phyloP scores from a whole-genome alignment of 2,329 filamentous ascomycete species.

The Alternaria infectoria region DNA sequence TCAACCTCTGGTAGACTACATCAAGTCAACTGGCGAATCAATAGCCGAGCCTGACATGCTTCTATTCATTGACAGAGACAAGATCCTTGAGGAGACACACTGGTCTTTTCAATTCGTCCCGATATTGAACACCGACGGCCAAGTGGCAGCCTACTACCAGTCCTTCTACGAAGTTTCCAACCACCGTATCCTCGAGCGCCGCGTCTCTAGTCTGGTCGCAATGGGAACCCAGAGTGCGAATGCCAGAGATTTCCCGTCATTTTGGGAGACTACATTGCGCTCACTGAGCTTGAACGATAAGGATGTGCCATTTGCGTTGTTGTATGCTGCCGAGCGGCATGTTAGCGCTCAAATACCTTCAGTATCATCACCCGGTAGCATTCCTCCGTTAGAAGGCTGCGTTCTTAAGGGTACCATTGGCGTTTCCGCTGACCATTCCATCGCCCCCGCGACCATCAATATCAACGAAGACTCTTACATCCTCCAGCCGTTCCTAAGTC shows the following conservation, averaged over 20 bases:
- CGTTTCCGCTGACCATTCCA: conserved; percentile 26
- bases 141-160: conserved; percentile 75
- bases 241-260: conserved; percentile 70
- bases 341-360: conserved; percentile 18
- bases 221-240: conserved; percentile 74
- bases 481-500: conserved; percentile 33
- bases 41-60: conserved; percentile 68
- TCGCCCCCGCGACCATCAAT: conserved; percentile 36
- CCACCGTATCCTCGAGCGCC: conserved; percentile 36
- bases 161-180: conserved; percentile 78
- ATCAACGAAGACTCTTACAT: conserved; percentile 25
- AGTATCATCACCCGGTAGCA: conserved; percentile 23
- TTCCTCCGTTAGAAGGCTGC: conserved; percentile 18
- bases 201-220: conserved; percentile 60
- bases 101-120: conserved; percentile 82
- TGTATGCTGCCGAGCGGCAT: conserved; percentile 30
- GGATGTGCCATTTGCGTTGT: conserved; percentile 34
- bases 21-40: conserved; percentile 28
- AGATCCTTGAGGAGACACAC: conserved; percentile 76
- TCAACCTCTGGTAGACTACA: conserved; percentile 28
- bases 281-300: conserved; percentile 74
- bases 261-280: conserved; percentile 71
- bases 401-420: conserved; percentile 36
- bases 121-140: conserved; percentile 71
- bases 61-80: conserved; percentile 71